A percentile compares a stretch with the other conserved stretches of the same genome.
Evolutionary conservation across 495 filamentous ascomycete species (phyloP).

Genomic region (Hyaloscypha variabilis): DNA sequence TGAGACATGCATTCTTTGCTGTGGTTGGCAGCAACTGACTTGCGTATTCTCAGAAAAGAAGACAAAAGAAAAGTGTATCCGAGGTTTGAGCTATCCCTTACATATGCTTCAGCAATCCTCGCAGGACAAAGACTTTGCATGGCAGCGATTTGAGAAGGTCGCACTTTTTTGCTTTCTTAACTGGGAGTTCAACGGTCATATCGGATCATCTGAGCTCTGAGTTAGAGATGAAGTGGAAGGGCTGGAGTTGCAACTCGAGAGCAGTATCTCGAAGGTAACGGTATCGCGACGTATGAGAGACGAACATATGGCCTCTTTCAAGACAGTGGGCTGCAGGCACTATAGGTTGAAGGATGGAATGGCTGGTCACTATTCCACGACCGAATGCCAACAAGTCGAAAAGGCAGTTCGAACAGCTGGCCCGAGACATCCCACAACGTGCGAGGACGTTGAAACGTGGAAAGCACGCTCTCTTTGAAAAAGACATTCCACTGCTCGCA

Average conservation of each 20-base stretch:
- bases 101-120: background rate
- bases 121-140: slow-evolving; percentile 15
- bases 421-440: background rate
- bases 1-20: slow-evolving; percentile 5
- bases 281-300: background rate
- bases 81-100: slow-evolving; percentile 11
- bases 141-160: slow-evolving; percentile 3
- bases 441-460: slow-evolving; percentile 8
- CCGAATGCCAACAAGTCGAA: no score
- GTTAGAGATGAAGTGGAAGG: slow-evolving; percentile 2
- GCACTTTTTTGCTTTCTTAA: background rate
- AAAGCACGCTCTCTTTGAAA: background rate
- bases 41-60: background rate
- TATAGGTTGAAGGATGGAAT: no score
- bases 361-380: no score
- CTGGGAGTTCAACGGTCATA: background rate
- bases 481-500: slow-evolving; percentile 14
- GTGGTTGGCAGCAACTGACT: background rate
- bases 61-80: slow-evolving; percentile 15
- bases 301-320: background rate
- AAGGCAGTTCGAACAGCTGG: background rate
- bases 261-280: no score
- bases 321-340: no score
- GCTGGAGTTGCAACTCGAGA: background rate
- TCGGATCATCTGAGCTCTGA: slow-evolving; percentile 19